Conservation (phyloP, 139 green algal genomes). For the Astrephomene gubernaculifera region DNA sequence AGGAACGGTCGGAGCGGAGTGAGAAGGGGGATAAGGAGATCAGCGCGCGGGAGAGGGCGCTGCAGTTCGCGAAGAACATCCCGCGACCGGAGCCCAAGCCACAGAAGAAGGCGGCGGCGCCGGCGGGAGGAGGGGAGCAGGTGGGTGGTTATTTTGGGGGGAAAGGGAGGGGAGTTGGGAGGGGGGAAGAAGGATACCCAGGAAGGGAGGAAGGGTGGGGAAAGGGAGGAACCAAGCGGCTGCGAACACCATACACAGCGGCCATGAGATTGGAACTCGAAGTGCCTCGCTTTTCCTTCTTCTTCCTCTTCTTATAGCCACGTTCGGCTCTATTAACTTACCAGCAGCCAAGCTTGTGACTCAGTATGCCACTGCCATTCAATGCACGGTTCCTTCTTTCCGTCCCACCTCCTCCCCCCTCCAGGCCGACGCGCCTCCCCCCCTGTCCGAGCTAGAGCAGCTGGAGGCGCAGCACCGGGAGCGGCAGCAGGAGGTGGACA, state of each 20-base stretch:
- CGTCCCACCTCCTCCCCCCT: neutral
- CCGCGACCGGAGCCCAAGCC: conserved; percentile 51
- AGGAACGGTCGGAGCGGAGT: neutral
- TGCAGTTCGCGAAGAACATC: conserved; percentile 65
- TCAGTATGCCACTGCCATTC: too few species aligned
- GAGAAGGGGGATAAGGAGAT: conserved; percentile 43
- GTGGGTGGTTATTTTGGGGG: too few species aligned
- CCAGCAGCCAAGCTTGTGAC: too few species aligned
- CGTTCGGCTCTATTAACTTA: too few species aligned
- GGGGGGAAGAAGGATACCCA: too few species aligned
- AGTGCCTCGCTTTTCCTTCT: too few species aligned
- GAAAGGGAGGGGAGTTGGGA: too few species aligned
- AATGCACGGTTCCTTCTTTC: neutral
- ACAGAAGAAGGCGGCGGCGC: conserved; percentile 1
- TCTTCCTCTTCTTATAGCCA: too few species aligned
- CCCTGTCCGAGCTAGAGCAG: conserved; percentile 51
- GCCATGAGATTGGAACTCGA: too few species aligned
- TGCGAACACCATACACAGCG: too few species aligned
- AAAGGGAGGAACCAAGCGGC: too few species aligned
- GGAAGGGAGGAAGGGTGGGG: too few species aligned
- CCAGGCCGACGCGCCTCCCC: neutral
- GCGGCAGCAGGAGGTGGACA: conserved; percentile 62
- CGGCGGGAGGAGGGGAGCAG: neutral
- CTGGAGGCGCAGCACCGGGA: conserved; percentile 67
- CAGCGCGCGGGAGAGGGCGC: conserved; percentile 43